phyloP scores from a whole-genome alignment of 2,329 filamentous ascomycete genomes.

The Colletotrichum lupini region DNA sequence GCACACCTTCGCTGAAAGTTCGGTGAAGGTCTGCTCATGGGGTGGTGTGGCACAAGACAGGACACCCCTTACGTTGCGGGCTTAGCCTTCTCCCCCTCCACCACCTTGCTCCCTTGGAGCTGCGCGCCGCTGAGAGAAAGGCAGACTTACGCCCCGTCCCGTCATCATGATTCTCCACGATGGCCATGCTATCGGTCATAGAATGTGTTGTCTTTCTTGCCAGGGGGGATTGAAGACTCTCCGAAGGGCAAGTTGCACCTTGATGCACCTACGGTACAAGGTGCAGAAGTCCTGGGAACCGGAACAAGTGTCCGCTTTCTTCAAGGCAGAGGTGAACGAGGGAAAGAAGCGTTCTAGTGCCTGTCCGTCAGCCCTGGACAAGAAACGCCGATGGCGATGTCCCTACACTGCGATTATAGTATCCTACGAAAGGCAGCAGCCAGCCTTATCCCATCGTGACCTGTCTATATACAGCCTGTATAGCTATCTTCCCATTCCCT shows the following conservation, averaged over 20 bases:
- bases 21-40: neutral
- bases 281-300: neutral
- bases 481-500: neutral
- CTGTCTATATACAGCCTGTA: constrained; percentile 1
- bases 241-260: neutral
- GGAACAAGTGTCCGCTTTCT: neutral
- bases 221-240: neutral
- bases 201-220: neutral
- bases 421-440: neutral
- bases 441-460: neutral
- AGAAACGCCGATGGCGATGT: neutral
- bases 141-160: neutral
- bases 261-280: neutral
- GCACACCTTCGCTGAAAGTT: constrained; percentile 18
- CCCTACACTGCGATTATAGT: neutral
- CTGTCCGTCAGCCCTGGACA: constrained; percentile 9
- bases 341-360: neutral
- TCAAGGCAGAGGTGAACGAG: neutral
- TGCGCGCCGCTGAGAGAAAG: neutral
- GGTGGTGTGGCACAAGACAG: constrained; percentile 10
- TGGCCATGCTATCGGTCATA: neutral
- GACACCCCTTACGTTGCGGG: neutral
- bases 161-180: neutral
- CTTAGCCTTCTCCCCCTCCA: neutral
- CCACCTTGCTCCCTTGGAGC: neutral